Conservation (phyloP, 441 rosid species). For the Populus hybrid region DNA sequence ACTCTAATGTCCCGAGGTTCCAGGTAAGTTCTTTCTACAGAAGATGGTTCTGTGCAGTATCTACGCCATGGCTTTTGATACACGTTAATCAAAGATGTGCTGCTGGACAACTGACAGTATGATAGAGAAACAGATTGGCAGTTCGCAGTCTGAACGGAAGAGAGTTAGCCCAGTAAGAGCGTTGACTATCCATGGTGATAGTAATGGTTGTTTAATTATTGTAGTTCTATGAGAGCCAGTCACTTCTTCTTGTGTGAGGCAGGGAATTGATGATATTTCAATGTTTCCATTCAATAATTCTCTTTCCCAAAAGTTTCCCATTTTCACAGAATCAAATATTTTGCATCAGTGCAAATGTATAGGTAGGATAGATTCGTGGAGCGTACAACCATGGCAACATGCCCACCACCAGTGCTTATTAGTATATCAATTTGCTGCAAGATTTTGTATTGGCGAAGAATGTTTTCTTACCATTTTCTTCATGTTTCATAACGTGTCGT, state of each 20-base stretch:
- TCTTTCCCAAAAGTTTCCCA: neutral
- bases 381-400: too few relatives aligned
- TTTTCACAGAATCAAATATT: neutral
- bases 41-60: neutral
- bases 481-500: too few relatives aligned
- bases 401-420: too few relatives aligned
- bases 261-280: neutral
- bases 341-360: too few relatives aligned
- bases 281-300: neutral
- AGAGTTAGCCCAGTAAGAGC: neutral
- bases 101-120: neutral
- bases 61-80: neutral
- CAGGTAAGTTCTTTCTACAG: conserved; percentile 1
- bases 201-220: neutral
- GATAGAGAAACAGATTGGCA: neutral
- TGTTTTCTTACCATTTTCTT: too few relatives aligned
- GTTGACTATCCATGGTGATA: neutral
- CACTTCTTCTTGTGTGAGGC: neutral
- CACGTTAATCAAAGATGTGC: neutral
- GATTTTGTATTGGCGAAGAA: neutral
- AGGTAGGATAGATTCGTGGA: too few relatives aligned
- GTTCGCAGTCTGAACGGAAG: neutral
- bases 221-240: neutral
- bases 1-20: conserved; percentile 6
- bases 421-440: neutral